Evolutionary conservation across 2,329 filamentous ascomycete species (phyloP).

Genomic region (Claviceps sp.): DNA sequence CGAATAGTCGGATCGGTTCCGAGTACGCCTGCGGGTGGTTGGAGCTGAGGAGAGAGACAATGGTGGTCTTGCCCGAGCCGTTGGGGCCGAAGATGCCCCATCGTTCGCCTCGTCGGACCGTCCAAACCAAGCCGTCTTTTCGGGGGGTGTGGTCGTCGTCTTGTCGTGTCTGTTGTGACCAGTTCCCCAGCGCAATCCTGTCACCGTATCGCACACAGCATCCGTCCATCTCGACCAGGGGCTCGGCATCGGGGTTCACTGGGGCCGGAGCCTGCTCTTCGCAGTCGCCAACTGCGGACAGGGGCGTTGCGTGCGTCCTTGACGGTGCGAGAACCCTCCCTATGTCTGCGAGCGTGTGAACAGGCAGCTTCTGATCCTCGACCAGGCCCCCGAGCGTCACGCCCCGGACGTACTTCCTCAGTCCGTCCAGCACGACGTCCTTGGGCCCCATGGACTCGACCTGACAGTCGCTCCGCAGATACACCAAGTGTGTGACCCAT

Average conservation of each 20-base stretch:
- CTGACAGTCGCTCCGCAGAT: constrained; percentile 53
- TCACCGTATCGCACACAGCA: constrained; percentile 69
- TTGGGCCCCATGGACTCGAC: constrained; percentile 54
- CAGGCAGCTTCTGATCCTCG: constrained; percentile 35
- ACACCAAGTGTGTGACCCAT: constrained; percentile 79
- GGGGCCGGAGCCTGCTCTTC: constrained; percentile 11
- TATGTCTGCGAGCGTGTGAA: constrained; percentile 35
- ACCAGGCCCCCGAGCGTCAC: constrained; percentile 29
- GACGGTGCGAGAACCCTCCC: constrained; percentile 27
- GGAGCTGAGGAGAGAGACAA: constrained; percentile 83
- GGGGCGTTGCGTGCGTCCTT: constrained; percentile 7
- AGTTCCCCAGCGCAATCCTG: constrained; percentile 68
- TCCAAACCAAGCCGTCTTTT: constrained; percentile 63
- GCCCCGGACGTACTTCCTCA: constrained; percentile 34
- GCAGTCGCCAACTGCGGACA: constrained; percentile 4
- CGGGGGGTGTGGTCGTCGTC: constrained; percentile 23
- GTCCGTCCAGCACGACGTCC: constrained; percentile 41
- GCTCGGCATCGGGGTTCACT: constrained; percentile 37
- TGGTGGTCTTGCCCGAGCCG: constrained; percentile 88
- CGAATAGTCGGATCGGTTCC: constrained; percentile 75
- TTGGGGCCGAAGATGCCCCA: constrained; percentile 93
- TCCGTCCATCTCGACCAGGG: constrained; percentile 75
- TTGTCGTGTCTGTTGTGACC: constrained; percentile 43
- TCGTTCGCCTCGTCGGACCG: constrained; percentile 65
- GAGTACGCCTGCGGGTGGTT: constrained; percentile 94